A percentile compares a stretch with the other conserved stretches of the same genome.
Evolutionary conservation across 2,329 filamentous ascomycete genomes (phyloP).

Genomic region (Domatiomyces catenatus): DNA sequence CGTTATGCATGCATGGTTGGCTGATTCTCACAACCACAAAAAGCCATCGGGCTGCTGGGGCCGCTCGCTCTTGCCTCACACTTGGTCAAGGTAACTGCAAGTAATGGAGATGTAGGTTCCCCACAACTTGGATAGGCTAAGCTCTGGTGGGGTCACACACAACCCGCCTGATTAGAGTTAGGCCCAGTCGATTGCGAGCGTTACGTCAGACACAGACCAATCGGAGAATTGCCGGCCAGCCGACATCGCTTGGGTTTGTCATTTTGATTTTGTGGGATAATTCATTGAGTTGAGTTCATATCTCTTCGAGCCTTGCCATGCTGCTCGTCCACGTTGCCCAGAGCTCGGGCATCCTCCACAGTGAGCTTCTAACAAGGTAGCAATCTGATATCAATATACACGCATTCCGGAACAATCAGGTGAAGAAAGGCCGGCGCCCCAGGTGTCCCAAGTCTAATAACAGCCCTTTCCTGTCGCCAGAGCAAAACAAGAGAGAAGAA

Average conservation of each 20-base stretch:
- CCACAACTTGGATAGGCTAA: not conserved
- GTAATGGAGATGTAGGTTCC: not conserved
- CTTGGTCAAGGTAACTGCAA: too few species aligned
- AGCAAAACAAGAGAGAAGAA: not conserved
- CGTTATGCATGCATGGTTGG: too few species aligned
- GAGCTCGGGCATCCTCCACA: not conserved
- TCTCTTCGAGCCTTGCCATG: not conserved
- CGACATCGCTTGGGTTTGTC: not conserved
- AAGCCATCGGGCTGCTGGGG: too few species aligned
- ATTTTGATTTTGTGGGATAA: not conserved
- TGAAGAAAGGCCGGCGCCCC: not conserved
- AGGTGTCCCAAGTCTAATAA: not conserved
- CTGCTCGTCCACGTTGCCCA: not conserved
- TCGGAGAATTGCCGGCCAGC: not conserved
- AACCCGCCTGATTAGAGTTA: not conserved
- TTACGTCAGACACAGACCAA: not conserved
- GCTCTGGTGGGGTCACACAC: not conserved
- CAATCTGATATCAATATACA: not conserved
- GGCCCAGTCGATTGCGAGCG: not conserved
- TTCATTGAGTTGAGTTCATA: not conserved
- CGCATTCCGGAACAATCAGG: not conserved
- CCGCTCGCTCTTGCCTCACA: too few species aligned
- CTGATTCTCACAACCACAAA: too few species aligned
- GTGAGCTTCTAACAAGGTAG: not conserved
- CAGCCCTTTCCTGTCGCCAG: not conserved